Evolutionary conservation across 108 stramenopile genomes (phyloP).

Genomic region (Fragilaria radians): DNA sequence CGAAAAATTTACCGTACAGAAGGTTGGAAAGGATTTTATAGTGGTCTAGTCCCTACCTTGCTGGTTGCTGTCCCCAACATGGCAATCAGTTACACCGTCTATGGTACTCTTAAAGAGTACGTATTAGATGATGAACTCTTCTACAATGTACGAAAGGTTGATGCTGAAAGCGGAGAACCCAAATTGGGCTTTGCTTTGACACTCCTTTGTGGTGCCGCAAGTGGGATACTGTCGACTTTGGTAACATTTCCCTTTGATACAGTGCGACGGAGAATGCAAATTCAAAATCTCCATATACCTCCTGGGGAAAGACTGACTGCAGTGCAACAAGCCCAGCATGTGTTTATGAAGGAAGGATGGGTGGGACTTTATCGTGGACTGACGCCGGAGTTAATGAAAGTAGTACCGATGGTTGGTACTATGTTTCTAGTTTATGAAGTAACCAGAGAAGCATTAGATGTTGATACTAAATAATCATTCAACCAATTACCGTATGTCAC

Average conservation of each 20-base stretch:
- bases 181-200: constrained; percentile 67
- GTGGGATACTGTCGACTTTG: constrained; percentile 67
- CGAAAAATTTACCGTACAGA: constrained; percentile 71
- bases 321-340: constrained; percentile 38
- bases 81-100: constrained; percentile 84
- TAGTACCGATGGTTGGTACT: constrained; percentile 91
- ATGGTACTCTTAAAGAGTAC: constrained; percentile 84
- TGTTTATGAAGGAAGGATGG: constrained; percentile 66
- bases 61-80: constrained; percentile 91
- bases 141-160: constrained; percentile 80
- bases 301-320: constrained; percentile 50
- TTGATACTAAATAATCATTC: constrained; percentile 17
- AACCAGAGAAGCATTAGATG: constrained; percentile 64
- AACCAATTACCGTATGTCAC: too few relatives aligned
- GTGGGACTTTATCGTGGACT: constrained; percentile 85
- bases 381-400: constrained; percentile 88
- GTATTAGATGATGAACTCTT: constrained; percentile 82
- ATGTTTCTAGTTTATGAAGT: constrained; percentile 91
- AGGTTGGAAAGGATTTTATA: constrained; percentile 78
- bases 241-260: constrained; percentile 91
- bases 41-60: constrained; percentile 82
- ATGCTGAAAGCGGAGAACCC: constrained; percentile 68
- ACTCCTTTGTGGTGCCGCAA: constrained; percentile 72
- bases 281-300: constrained; percentile 75
- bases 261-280: constrained; percentile 86